These are phyloP conservation scores for Lyophyllum shimeji DNA, from an alignment of 768 basidiomycete genomes.

Conservation along the genomic window DNA sequence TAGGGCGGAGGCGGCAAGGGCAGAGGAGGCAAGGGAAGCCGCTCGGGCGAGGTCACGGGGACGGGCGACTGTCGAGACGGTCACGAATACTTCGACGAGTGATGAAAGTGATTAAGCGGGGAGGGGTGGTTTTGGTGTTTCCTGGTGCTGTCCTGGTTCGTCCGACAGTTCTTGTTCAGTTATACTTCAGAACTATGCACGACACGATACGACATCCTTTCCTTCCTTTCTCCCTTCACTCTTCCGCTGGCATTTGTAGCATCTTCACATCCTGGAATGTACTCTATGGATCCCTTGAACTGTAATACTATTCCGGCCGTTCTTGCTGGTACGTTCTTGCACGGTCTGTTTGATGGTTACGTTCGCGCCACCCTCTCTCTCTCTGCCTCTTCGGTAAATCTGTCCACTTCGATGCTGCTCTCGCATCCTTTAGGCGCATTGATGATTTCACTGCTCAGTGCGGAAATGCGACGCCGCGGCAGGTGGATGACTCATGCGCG, in stretches of 20 bases:
- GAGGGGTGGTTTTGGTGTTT: neutral
- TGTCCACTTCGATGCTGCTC: too few relatives aligned
- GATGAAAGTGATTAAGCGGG: slow-evolving; percentile 4
- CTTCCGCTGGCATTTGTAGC: neutral
- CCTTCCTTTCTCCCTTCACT: neutral
- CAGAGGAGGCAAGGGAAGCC: slow-evolving; percentile 44
- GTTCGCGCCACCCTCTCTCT: too few relatives aligned
- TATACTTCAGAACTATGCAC: neutral
- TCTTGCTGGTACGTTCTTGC: too few relatives aligned
- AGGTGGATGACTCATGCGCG: too few relatives aligned
- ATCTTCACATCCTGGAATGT: neutral
- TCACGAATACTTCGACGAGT: slow-evolving; percentile 7
- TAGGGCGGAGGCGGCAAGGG: slow-evolving; percentile 42
- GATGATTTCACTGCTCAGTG: too few relatives aligned
- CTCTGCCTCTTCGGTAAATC: too few relatives aligned
- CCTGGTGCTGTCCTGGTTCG: neutral
- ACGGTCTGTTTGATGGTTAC: too few relatives aligned
- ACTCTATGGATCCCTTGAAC: neutral
- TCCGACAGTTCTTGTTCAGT: neutral
- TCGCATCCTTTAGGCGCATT: too few relatives aligned
- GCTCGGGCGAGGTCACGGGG: neutral
- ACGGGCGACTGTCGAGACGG: slow-evolving; percentile 13
- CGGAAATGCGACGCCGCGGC: too few relatives aligned
- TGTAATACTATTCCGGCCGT: too few relatives aligned
- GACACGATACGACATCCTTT: neutral